Conservation (phyloP, 2,329 filamentous ascomycete genomes). For the Xylariales sp. region DNA sequence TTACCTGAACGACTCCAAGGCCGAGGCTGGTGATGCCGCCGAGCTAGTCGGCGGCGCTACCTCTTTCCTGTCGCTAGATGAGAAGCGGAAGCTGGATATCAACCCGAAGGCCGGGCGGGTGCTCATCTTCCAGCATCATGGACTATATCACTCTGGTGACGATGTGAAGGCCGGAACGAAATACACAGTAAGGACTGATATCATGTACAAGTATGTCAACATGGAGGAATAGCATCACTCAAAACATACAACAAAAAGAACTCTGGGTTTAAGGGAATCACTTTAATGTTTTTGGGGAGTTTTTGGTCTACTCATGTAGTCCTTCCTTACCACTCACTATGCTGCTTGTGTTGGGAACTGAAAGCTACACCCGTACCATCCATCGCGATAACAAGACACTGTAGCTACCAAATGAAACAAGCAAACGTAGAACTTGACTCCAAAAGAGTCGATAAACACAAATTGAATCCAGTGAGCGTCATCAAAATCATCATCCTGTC, state of each 20-base stretch:
- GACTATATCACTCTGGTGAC: slow-evolving; percentile 49
- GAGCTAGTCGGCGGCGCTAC: slow-evolving; percentile 51
- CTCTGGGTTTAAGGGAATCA: background rate
- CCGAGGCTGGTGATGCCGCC: slow-evolving; percentile 27
- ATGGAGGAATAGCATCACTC: slow-evolving; percentile 6
- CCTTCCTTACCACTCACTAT: too few relatives aligned
- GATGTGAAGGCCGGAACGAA: slow-evolving; percentile 47
- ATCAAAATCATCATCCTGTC: too few relatives aligned
- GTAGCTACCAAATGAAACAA: too few relatives aligned
- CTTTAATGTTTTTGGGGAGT: too few relatives aligned
- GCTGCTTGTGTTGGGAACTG: too few relatives aligned
- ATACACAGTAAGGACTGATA: slow-evolving; percentile 53
- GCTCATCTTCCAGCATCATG: slow-evolving; percentile 53
- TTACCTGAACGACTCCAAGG: slow-evolving; percentile 46
- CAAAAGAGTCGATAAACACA: too few relatives aligned
- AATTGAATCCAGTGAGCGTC: too few relatives aligned
- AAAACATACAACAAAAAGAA: background rate
- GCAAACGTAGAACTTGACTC: too few relatives aligned
- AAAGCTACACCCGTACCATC: too few relatives aligned
- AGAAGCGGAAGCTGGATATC: slow-evolving; percentile 42
- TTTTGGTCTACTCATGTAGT: too few relatives aligned
- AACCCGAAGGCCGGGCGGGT: slow-evolving; percentile 54
- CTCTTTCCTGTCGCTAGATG: slow-evolving; percentile 43
- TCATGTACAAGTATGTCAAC: slow-evolving; percentile 41
- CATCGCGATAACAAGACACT: too few relatives aligned